Base-by-base conservation (phyloP, 1,284 basidiomycete genomes). In the Rhodotorula mucilaginosa region DNA sequence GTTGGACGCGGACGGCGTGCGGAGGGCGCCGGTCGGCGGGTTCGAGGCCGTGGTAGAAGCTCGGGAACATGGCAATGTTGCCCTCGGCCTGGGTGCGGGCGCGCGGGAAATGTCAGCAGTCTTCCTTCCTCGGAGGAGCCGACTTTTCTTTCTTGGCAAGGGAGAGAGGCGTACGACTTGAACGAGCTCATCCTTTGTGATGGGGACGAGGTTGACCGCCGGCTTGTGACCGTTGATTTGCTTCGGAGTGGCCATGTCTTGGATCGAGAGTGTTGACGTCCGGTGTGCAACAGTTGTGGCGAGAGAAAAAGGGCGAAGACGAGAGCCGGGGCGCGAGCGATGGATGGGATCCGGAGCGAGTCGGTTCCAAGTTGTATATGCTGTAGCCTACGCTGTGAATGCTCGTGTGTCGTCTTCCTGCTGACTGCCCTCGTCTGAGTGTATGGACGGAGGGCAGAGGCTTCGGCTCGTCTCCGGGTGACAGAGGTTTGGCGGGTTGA, bases 1-100 rank as follows among this genome's bases (percentile, higher is more conserved):
- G 72, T 21, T 54, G 54, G 44, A 70, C 46, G 48, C 67, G 72
- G 64, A 69, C 29, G 44, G 69, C 64, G 64, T 71, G 69, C 6
- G 64, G 49, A 5, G 72, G 69, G 21, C 57, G 61, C 29, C 46
- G 31, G 29, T 19, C 10, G n/a, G 46, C 56, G 47, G 61, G 61
- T 23, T 64, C 61, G 31, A 71, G 47, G 2, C 61, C 61, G 7
- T 31, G 57, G 62, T 67, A 71, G 58, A 71, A 71, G 39, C 65
- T 68, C 7, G 69, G 57, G 48, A 74, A 67, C 26, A 67, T 62
- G 4, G 61, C 61, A 46, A 65, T 54, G 56, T 65, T 64, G 54
- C 69, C 65, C 29, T 64, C 61, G 15, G 72, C 69, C 72, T 74
- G 58, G 1, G n/a, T 19, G 26, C n/a, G n/a, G 29, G 7, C 29